Percentiles rank a stretch among this genome's conserved stretches.
Conservation (phyloP, 2,329 filamentous ascomycete species). For the Aspergillus pseudoviridinutans region DNA sequence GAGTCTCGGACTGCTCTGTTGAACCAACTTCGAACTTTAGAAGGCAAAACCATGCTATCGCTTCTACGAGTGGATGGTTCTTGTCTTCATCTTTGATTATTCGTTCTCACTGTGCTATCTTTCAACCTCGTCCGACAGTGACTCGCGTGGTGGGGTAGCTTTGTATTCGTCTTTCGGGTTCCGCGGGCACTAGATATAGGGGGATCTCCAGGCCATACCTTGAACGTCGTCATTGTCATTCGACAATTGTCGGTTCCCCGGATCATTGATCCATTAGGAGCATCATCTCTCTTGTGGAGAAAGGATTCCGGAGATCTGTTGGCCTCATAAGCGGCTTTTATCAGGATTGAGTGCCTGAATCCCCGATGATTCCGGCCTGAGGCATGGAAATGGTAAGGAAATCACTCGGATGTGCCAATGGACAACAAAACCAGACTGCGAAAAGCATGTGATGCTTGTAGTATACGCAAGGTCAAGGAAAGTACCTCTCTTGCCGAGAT, state of each 20-base stretch:
- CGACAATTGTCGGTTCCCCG: background rate
- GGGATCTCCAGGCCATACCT: background rate
- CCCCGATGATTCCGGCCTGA: slow-evolving; percentile 17
- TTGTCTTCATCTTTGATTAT: background rate
- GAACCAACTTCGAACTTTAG: background rate
- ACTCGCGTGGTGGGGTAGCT: background rate
- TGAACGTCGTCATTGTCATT: background rate
- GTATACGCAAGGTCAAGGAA: slow-evolving; percentile 52
- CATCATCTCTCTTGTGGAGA: background rate
- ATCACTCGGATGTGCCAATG: slow-evolving; percentile 23
- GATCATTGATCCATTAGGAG: background rate
- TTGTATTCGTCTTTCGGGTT: background rate
- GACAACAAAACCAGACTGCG: slow-evolving; percentile 41
- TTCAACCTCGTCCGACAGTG: background rate
- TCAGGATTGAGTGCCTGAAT: background rate
- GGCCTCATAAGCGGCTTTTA: background rate
- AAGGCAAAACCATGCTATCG: background rate
- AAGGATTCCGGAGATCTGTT: background rate
- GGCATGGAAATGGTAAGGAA: slow-evolving; percentile 19
- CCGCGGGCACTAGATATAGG: background rate
- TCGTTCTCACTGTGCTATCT: background rate
- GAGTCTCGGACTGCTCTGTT: background rate
- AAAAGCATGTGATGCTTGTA: slow-evolving; percentile 53
- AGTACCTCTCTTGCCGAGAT: slow-evolving; percentile 3
- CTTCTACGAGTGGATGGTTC: background rate